These are phyloP conservation scores for Stropharia rugosoannulata DNA, from an alignment of 768 basidiomycete genomes.

Conservation along the genomic window DNA sequence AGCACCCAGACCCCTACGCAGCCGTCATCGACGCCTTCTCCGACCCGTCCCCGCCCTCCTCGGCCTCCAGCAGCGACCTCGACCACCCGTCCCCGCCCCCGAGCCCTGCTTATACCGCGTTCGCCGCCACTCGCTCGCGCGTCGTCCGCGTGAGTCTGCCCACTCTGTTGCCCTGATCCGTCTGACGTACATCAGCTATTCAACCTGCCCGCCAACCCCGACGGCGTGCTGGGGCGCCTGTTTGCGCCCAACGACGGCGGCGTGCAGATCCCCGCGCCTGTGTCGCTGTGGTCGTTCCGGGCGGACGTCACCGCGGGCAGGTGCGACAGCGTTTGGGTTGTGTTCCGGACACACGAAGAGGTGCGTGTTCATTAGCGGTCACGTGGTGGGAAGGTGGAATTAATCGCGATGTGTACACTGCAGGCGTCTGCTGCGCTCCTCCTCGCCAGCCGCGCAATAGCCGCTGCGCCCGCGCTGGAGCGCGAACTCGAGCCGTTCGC, in stretches of 20 bases:
- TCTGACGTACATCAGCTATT: slow-evolving; percentile 28
- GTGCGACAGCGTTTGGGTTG: slow-evolving; percentile 47
- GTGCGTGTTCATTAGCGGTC: slow-evolving; percentile 34
- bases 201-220: slow-evolving; percentile 37
- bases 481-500: slow-evolving; percentile 60
- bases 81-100: slow-evolving; percentile 19
- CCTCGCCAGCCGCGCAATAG: slow-evolving; percentile 45
- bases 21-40: slow-evolving; percentile 22
- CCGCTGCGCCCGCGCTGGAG: slow-evolving; percentile 58
- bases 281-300: slow-evolving; percentile 48
- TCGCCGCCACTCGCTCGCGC: slow-evolving; percentile 50
- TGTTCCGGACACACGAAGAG: slow-evolving; percentile 62
- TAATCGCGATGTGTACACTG: slow-evolving; percentile 9
- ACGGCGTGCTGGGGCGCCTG: slow-evolving; percentile 33
- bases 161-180: not conserved
- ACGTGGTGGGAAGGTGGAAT: slow-evolving; percentile 13
- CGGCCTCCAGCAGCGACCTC: slow-evolving; percentile 24
- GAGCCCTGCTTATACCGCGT: slow-evolving; percentile 25
- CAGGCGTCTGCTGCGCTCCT: slow-evolving; percentile 59
- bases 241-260: slow-evolving; percentile 29
- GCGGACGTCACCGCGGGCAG: slow-evolving; percentile 27
- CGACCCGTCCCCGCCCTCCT: slow-evolving; percentile 33
- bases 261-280: slow-evolving; percentile 31
- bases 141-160: slow-evolving; percentile 48
- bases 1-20: not conserved